phyloP scores from a whole-genome alignment of 116 monocot species.

The Thalassia testudinum region DNA sequence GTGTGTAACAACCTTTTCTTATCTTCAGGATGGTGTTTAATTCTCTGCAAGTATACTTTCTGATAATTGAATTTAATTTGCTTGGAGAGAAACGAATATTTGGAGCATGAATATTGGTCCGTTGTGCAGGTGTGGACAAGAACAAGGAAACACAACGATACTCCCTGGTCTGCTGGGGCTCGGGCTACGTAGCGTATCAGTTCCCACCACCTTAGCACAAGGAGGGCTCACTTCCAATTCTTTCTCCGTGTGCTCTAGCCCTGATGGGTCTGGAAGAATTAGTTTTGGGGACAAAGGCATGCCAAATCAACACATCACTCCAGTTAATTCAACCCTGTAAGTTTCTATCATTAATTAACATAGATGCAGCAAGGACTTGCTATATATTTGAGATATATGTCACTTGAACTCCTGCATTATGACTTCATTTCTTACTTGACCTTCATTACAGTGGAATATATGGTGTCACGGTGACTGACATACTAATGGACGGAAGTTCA shows the following conservation, averaged over 20 bases:
- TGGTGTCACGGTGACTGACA: slow-evolving; percentile 33
- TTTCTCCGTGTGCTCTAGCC: slow-evolving; percentile 77
- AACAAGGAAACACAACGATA: slow-evolving; percentile 68
- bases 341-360: too few species aligned
- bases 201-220: slow-evolving; percentile 56
- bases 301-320: slow-evolving; percentile 52
- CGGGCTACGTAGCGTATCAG: slow-evolving; percentile 49
- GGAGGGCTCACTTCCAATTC: slow-evolving; percentile 50
- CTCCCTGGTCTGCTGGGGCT: slow-evolving; percentile 79
- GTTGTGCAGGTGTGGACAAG: slow-evolving; percentile 31
- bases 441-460: slow-evolving; percentile 30
- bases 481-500: slow-evolving; percentile 25
- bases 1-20: too few species aligned
- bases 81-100: neutral
- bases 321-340: slow-evolving; percentile 13
- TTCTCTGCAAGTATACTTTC: slow-evolving; percentile 1
- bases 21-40: neutral
- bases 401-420: too few species aligned
- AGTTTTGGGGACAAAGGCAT: slow-evolving; percentile 74
- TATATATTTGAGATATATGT: too few species aligned
- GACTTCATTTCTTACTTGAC: too few species aligned
- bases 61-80: neutral
- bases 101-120: neutral
- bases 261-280: slow-evolving; percentile 54
- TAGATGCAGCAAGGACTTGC: too few species aligned